Evolutionary conservation across 73 alveolate genomes (phyloP), one percentile per base, ranked within the genome.

Genomic region (Paramecium caudatum): DNA sequence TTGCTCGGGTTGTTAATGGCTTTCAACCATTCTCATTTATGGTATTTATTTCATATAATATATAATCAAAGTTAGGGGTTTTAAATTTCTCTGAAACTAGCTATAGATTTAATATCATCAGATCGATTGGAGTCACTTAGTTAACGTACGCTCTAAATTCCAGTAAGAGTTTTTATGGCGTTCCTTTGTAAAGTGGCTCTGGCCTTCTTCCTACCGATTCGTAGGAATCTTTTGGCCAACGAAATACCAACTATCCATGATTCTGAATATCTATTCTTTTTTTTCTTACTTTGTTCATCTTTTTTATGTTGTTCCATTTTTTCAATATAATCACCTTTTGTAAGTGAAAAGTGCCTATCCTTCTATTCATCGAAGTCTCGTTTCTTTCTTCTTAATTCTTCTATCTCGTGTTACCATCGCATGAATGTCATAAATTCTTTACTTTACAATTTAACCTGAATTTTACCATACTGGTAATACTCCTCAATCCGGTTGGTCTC

Each of bases 241-340:
- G 88, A 74, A 45, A 74, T 45, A 2, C 88, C 88, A 43, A 74
- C 88, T 2, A 74, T 74, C 88, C 69, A 74, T 37, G 88, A 74
- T 74, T 74, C 45, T 3, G 62, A 27, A 74, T 41, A 74, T 74
- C 32, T 74, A 15, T 41, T 74, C n/a, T 37, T 45, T 23, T 45
- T 74, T 37, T 37, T 45, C 45, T 74, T 41, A 5, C 19, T n/a
- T 0, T 39, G 36, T 43, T 74, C 68, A 0, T 45, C 69, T 5
- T 37, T 74, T 74, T 34, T 45, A 10, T 74, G 3, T 41, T 41
- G 10, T 43, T 74, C 88, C 62, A 74, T 74, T 25, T 74, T 74
- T 39, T 45, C 19, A 9, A 74, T 25, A 0, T 30, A 21, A 45
- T 74, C 68, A 12, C 88, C 88, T 37, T 74, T 41, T 4, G 68